A percentile compares a stretch with the other conserved stretches of the same genome.
phyloP scores from a whole-genome alignment of 164 flowering plant species.

The Chimonanthus praecox region DNA sequence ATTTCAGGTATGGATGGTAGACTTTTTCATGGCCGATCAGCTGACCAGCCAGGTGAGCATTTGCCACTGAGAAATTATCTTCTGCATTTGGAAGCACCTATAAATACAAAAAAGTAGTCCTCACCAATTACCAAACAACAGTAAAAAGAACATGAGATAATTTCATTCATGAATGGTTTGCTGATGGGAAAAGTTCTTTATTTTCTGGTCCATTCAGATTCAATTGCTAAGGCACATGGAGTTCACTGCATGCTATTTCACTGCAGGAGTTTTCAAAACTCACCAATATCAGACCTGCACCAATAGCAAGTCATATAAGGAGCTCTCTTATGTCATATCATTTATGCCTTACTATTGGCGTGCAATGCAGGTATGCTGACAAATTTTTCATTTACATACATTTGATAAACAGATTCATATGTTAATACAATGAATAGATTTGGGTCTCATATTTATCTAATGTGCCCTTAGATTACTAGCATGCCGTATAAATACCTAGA shows the following conservation, averaged over 20 bases:
- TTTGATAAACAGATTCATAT: neutral
- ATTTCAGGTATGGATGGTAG: slow-evolving; percentile 85
- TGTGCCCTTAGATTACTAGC: neutral
- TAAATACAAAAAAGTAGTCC: no score
- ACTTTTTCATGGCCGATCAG: slow-evolving; percentile 98
- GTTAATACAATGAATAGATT: neutral
- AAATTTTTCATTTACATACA: neutral
- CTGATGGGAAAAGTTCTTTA: neutral
- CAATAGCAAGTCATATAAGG: slow-evolving; percentile 62
- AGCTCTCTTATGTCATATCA: slow-evolving; percentile 84
- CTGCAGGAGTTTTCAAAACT: slow-evolving; percentile 64
- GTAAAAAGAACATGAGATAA: neutral
- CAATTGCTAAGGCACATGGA: slow-evolving; percentile 87
- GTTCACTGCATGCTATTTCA: slow-evolving; percentile 78
- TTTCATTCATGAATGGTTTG: neutral
- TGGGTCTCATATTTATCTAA: neutral
- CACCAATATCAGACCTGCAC: slow-evolving; percentile 56
- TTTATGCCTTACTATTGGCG: slow-evolving; percentile 96
- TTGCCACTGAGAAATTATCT: neutral
- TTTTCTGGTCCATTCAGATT: slow-evolving; percentile 38
- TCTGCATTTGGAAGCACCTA: neutral
- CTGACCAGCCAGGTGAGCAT: slow-evolving; percentile 88
- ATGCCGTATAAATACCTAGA: no score
- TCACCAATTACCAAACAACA: neutral
- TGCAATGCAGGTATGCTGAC: slow-evolving; percentile 77